Evolutionary conservation across 2,329 filamentous ascomycete genomes (phyloP).

Genomic region (Sarocladium brachiariae): DNA sequence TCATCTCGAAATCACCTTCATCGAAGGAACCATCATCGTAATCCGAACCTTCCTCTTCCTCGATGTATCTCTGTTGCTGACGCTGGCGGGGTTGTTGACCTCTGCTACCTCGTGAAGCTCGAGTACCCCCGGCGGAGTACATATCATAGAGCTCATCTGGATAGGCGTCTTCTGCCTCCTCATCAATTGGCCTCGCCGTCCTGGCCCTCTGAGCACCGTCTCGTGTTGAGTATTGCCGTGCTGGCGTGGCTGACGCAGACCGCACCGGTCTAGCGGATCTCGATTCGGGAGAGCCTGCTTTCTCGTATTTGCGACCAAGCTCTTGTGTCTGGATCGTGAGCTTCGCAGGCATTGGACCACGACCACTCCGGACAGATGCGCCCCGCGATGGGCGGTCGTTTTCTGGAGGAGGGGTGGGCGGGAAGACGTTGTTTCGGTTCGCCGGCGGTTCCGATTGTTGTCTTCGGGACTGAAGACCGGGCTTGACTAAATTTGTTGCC

Average conservation of each 20-base stretch:
- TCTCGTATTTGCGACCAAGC: constrained; percentile 48
- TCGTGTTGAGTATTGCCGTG: constrained; percentile 36
- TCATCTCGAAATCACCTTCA: constrained; percentile 74
- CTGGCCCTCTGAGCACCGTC: constrained; percentile 24
- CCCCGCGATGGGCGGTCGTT: constrained; percentile 60
- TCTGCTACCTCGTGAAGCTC: constrained; percentile 28
- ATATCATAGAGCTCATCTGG: constrained; percentile 65
- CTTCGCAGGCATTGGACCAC: constrained; percentile 50
- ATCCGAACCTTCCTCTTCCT: constrained; percentile 74
- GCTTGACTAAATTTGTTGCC: constrained; percentile 87
- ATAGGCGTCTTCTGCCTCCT: constrained; percentile 54
- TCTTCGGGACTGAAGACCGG: constrained; percentile 69
- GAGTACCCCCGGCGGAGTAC: constrained; percentile 37
- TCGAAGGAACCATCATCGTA: constrained; percentile 66
- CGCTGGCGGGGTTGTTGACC: constrained; percentile 29
- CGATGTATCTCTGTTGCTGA: constrained; percentile 57
- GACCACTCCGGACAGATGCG: constrained; percentile 54
- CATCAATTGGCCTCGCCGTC: constrained; percentile 23
- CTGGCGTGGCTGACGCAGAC: constrained; percentile 39
- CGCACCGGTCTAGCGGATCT: constrained; percentile 29
- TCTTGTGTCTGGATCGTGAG: constrained; percentile 54
- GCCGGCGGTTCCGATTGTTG: constrained; percentile 81
- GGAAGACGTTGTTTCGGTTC: constrained; percentile 70
- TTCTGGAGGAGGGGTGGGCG: constrained; percentile 97
- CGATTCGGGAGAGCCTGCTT: constrained; percentile 40